Conservation (phyloP, 1,284 basidiomycete species). For the Tilletia horrida region DNA sequence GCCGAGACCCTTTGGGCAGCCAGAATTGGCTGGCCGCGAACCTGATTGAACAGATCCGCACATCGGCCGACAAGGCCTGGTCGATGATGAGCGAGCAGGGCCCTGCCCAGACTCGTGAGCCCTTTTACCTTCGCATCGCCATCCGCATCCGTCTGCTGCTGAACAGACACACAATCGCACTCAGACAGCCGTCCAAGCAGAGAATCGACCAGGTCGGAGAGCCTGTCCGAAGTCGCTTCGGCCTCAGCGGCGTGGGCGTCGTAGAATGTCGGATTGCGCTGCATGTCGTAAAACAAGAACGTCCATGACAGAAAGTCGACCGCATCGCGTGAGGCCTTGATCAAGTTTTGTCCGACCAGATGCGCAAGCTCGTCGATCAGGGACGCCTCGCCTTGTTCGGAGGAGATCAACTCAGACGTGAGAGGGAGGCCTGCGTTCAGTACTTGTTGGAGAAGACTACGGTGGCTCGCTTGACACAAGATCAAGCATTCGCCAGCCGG, state of each 20-base stretch:
- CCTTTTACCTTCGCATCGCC: not conserved
- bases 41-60: constrained; percentile 22
- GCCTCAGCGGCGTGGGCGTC: constrained; percentile 58
- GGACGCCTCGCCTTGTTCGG: not conserved
- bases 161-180: not conserved
- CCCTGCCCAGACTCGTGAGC: constrained; percentile 29
- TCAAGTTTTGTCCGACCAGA: constrained; percentile 25
- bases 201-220: constrained; percentile 27
- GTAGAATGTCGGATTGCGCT: constrained; percentile 83
- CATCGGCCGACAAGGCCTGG: constrained; percentile 31
- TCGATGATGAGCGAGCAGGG: constrained; percentile 21
- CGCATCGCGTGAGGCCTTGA: constrained; percentile 50
- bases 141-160: not conserved
- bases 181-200: constrained; percentile 25
- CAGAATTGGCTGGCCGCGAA: not conserved
- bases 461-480: constrained; percentile 85
- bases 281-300: constrained; percentile 70
- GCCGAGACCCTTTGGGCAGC: not conserved
- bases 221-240: constrained; percentile 24
- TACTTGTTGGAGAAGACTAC: constrained; percentile 70
- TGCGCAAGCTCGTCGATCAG: constrained; percentile 56
- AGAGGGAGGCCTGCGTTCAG: constrained; percentile 81
- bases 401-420: constrained; percentile 69
- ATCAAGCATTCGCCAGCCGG: constrained; percentile 62
- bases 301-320: constrained; percentile 80